phyloP scores from a whole-genome alignment of 2,329 filamentous ascomycete genomes.

The Beauveria sp. region DNA sequence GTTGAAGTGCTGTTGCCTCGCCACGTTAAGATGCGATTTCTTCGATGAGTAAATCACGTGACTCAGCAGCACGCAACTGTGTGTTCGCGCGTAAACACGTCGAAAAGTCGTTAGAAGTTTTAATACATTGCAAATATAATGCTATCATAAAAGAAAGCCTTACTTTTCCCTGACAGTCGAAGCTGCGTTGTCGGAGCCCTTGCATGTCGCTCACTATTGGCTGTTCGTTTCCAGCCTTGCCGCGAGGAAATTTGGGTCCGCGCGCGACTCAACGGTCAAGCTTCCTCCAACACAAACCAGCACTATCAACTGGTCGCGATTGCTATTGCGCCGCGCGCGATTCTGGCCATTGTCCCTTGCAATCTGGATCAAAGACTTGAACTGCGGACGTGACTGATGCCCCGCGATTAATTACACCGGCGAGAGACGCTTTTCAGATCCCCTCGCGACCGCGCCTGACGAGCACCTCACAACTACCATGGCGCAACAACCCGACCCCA shows the following conservation, averaged over 20 bases:
- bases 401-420: background rate
- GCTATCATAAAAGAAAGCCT: background rate
- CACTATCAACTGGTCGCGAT: slow-evolving; percentile 8
- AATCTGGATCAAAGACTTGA: background rate
- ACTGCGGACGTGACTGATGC: background rate
- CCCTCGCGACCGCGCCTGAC: slow-evolving; percentile 4
- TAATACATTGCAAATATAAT: background rate
- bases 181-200: slow-evolving; percentile 10
- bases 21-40: background rate
- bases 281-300: slow-evolving; percentile 15
- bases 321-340: slow-evolving; percentile 5
- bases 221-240: slow-evolving; percentile 22
- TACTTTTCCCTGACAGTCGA: background rate
- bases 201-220: slow-evolving; percentile 16
- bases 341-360: background rate
- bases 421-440: background rate
- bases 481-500: slow-evolving; percentile 33
- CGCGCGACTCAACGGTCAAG: slow-evolving; percentile 9
- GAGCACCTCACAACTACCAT: slow-evolving; percentile 17
- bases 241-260: slow-evolving; percentile 30
- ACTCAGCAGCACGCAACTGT: background rate
- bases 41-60: background rate
- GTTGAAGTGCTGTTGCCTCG: background rate
- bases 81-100: background rate
- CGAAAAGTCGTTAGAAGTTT: too few relatives aligned